phyloP scores from a whole-genome alignment of 352 stramenopile genomes.

The Globisporangium polare region DNA sequence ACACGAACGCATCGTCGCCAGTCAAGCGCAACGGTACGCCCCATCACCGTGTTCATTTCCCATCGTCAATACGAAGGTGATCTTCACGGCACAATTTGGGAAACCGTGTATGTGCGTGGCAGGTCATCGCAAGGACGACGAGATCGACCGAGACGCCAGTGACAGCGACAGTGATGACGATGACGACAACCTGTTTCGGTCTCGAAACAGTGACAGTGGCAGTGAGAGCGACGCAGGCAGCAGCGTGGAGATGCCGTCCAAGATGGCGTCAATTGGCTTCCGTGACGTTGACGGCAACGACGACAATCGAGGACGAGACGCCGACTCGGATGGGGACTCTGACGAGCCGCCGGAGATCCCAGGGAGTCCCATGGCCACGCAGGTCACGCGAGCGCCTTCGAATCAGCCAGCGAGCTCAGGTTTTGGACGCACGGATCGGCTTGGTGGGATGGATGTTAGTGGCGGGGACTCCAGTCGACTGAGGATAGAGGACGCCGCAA shows the following conservation, averaged over 20 bases:
- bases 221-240: slow-evolving; percentile 18
- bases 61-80: neutral
- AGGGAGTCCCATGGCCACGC: slow-evolving; percentile 46
- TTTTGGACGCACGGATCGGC: neutral
- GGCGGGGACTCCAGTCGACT: neutral
- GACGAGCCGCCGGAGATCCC: slow-evolving; percentile 73
- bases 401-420: neutral
- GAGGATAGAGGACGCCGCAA: neutral
- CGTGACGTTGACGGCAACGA: slow-evolving; percentile 4
- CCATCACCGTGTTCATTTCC: neutral
- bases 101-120: no score
- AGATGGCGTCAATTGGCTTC: slow-evolving; percentile 4
- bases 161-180: slow-evolving; percentile 14
- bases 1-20: slow-evolving; percentile 48
- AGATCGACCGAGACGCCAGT: neutral
- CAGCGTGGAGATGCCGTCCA: slow-evolving; percentile 13
- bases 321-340: slow-evolving; percentile 24
- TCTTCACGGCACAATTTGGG: no score
- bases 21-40: slow-evolving; percentile 21
- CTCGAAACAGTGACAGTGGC: slow-evolving; percentile 3
- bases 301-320: neutral
- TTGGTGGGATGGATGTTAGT: neutral
- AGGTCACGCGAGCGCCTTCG: slow-evolving; percentile 1
- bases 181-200: neutral
- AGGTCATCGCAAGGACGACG: neutral